A percentile compares a stretch with the other conserved stretches of the same genome.
Conservation (phyloP, 768 basidiomycete genomes). For the Collybia mongolica region DNA sequence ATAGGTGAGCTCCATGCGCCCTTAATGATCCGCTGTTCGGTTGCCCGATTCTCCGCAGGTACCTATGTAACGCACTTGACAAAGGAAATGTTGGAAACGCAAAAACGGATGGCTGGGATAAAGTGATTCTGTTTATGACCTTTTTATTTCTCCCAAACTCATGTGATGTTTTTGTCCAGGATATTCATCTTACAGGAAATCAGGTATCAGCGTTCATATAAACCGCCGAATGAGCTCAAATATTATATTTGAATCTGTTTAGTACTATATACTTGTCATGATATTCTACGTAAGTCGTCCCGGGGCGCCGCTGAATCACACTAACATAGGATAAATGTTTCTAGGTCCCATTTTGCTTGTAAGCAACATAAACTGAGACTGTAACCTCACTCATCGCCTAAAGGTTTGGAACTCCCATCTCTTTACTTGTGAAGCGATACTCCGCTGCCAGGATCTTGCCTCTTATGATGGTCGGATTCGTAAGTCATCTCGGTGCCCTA, state of each 20-base stretch:
- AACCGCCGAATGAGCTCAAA: neutral
- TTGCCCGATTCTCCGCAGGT: conserved; percentile 24
- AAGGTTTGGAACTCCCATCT: conserved; percentile 49
- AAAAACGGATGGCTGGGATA: conserved; percentile 51
- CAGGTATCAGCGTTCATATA: conserved; percentile 25
- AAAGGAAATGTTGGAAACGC: conserved; percentile 54
- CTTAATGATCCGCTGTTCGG: neutral
- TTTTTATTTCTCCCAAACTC: neutral
- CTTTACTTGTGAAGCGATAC: conserved; percentile 46
- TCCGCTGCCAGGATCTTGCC: conserved; percentile 47
- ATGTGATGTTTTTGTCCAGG: conserved; percentile 23
- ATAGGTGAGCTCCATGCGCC: conserved; percentile 3
- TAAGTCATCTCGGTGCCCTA: conserved; percentile 19
- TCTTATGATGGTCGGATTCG: conserved; percentile 51
- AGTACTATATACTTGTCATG: conserved; percentile 51
- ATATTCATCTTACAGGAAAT: conserved; percentile 41
- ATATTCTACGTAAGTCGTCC: conserved; percentile 37
- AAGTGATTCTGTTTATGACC: conserved; percentile 21
- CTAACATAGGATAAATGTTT: neutral
- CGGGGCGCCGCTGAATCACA: neutral
- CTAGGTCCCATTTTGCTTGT: conserved; percentile 47
- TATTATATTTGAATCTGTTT: neutral
- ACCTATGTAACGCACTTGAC: conserved; percentile 47
- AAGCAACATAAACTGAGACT: conserved; percentile 11
- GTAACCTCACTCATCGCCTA: neutral